phyloP scores from a whole-genome alignment of 257 asterid species.

The Vinca minor region DNA sequence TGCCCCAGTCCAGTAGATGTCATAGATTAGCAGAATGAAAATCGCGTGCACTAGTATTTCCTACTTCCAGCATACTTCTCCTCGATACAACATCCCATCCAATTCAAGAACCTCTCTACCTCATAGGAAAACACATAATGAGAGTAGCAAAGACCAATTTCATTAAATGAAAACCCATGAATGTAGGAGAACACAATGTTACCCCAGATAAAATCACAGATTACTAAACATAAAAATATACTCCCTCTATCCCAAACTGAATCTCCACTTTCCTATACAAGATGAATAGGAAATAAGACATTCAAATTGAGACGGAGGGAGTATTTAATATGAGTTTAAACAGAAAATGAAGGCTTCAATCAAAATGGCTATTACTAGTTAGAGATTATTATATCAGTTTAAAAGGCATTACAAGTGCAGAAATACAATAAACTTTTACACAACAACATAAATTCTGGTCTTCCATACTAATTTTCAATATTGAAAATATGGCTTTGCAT shows the following conservation, averaged over 20 bases:
- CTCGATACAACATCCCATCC: slow-evolving; percentile 28
- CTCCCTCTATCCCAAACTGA: too few relatives aligned
- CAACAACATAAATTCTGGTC: not conserved
- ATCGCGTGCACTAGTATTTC: slow-evolving; percentile 16
- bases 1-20: slow-evolving; percentile 38
- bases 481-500: not conserved
- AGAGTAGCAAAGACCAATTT: slow-evolving; percentile 11
- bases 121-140: slow-evolving; percentile 16
- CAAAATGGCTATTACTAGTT: too few relatives aligned
- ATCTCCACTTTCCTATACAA: too few relatives aligned
- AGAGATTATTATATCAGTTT: not conserved
- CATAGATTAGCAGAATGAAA: slow-evolving; percentile 19
- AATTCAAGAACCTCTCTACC: slow-evolving; percentile 36
- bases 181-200: not conserved
- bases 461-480: not conserved
- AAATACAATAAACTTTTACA: not conserved
- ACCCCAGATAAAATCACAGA: not conserved
- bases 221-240: too few relatives aligned
- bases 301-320: not conserved
- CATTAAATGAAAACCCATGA: not conserved
- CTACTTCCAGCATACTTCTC: slow-evolving; percentile 17
- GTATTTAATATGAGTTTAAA: not conserved
- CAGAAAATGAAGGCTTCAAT: not conserved
- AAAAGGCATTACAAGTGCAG: not conserved
- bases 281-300: not conserved